These are phyloP conservation scores for Gastrodia elata DNA, from an alignment of 106 monocot species.

Conservation along the genomic window DNA sequence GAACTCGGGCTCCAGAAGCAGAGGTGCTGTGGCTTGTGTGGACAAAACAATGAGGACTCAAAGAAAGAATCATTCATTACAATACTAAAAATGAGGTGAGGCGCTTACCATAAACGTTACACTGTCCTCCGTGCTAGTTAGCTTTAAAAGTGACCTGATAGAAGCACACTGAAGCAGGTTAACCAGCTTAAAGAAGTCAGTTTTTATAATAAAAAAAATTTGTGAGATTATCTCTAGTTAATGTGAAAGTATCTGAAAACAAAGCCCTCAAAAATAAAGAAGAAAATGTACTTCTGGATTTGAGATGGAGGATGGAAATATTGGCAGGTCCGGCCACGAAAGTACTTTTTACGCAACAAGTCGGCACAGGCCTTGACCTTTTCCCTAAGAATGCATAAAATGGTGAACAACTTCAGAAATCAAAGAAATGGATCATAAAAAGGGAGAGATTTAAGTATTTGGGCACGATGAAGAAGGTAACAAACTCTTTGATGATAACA, in stretches of 20 bases:
- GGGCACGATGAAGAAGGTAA: not conserved
- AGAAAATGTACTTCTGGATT: not conserved
- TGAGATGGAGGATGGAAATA: conserved; percentile 21
- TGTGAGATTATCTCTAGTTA: too few species aligned
- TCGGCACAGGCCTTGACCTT: conserved; percentile 32
- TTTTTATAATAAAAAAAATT: not conserved
- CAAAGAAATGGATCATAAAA: not conserved
- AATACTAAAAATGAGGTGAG: not conserved
- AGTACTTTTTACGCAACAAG: conserved; percentile 19
- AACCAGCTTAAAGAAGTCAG: not conserved
- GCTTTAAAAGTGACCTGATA: not conserved
- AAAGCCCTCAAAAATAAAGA: not conserved
- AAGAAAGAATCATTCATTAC: not conserved
- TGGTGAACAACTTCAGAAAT: not conserved
- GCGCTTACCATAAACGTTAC: not conserved
- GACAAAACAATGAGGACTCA: not conserved
- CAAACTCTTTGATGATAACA: conserved; percentile 19
- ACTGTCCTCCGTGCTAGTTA: not conserved
- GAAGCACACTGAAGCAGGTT: not conserved
- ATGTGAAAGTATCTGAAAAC: too few species aligned
- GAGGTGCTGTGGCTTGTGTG: not conserved
- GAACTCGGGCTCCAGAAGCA: not conserved
- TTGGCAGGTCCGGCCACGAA: conserved; percentile 18
- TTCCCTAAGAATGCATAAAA: conserved; percentile 12
- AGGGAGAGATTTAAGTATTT: not conserved